Percentiles rank a stretch among this genome's conserved stretches.
Evolutionary conservation across 306 rosid genomes (phyloP).

Genomic region (Crotalaria pallida): DNA sequence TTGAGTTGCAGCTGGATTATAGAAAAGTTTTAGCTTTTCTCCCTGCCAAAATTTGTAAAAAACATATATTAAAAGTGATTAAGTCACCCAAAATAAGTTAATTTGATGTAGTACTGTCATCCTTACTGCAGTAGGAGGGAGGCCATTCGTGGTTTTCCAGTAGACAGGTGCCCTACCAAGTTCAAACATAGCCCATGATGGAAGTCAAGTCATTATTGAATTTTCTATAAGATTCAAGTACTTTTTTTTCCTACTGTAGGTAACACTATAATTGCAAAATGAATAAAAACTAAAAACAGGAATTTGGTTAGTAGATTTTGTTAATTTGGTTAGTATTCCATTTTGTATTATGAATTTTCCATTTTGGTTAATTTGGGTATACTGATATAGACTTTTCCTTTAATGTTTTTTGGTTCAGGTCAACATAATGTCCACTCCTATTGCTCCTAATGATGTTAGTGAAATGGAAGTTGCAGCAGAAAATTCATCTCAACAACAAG

Average conservation of each 20-base stretch:
- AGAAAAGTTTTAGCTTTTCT: constrained; percentile 76
- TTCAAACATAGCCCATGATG: constrained; percentile 89
- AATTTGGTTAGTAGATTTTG: too few relatives aligned
- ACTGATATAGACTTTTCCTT: too few relatives aligned
- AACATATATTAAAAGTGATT: not conserved
- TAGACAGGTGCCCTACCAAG: constrained; percentile 71
- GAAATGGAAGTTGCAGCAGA: too few relatives aligned
- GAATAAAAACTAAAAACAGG: not conserved
- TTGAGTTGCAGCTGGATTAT: constrained; percentile 67
- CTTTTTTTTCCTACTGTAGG: too few relatives aligned
- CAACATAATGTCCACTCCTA: too few relatives aligned
- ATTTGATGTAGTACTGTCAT: not conserved
- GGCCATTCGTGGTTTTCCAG: constrained; percentile 94
- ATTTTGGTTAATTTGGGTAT: too few relatives aligned
- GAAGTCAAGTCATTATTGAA: constrained; percentile 32
- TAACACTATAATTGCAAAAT: not conserved
- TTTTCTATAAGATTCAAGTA: not conserved
- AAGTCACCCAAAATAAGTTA: not conserved
- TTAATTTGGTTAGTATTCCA: too few relatives aligned
- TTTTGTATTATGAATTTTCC: too few relatives aligned
- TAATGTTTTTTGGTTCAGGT: too few relatives aligned
- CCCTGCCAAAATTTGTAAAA: constrained; percentile 55
- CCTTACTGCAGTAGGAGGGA: constrained; percentile 74
- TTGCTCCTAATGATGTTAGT: too few relatives aligned
- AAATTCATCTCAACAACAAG: too few relatives aligned